These are phyloP conservation scores for Umbelopsis sp. DNA, from an alignment of 192 early-diverging fungal species.

Conservation along the genomic window DNA sequence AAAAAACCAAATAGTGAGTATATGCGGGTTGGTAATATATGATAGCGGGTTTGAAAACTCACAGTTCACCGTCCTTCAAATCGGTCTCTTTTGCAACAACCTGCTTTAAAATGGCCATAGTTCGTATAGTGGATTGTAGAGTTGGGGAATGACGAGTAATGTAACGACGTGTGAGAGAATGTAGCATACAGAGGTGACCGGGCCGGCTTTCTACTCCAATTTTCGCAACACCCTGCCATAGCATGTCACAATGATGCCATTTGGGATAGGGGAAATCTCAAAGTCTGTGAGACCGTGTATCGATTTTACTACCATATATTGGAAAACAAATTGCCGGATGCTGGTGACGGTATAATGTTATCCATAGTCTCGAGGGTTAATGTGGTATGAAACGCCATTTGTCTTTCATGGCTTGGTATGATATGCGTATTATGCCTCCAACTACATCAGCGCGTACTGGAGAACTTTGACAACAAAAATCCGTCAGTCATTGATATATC, in stretches of 20 bases:
- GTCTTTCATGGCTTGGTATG: too few relatives aligned
- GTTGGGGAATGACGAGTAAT: conserved; percentile 3
- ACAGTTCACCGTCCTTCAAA: conserved; percentile 18
- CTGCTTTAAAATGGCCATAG: conserved; percentile 2
- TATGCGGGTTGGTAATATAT: not conserved
- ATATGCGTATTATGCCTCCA: too few relatives aligned
- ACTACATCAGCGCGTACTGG: too few relatives aligned
- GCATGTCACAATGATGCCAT: conserved; percentile 11
- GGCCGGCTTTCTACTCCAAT: not conserved
- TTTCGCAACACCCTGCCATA: too few relatives aligned
- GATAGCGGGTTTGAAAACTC: not conserved
- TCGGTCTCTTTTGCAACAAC: conserved; percentile 10
- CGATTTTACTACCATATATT: too few relatives aligned
- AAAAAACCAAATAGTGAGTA: not conserved
- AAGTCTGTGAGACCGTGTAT: not conserved
- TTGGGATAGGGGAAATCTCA: not conserved
- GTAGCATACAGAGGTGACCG: not conserved
- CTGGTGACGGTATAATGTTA: too few relatives aligned
- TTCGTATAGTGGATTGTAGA: not conserved
- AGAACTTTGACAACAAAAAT: too few relatives aligned
- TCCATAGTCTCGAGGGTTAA: too few relatives aligned
- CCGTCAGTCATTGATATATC: too few relatives aligned
- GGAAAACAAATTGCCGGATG: too few relatives aligned
- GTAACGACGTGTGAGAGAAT: conserved; percentile 5
- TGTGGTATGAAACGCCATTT: too few relatives aligned